phyloP scores from a whole-genome alignment of 176 grass and related monocot genomes.

The Oryza coarctata region DNA sequence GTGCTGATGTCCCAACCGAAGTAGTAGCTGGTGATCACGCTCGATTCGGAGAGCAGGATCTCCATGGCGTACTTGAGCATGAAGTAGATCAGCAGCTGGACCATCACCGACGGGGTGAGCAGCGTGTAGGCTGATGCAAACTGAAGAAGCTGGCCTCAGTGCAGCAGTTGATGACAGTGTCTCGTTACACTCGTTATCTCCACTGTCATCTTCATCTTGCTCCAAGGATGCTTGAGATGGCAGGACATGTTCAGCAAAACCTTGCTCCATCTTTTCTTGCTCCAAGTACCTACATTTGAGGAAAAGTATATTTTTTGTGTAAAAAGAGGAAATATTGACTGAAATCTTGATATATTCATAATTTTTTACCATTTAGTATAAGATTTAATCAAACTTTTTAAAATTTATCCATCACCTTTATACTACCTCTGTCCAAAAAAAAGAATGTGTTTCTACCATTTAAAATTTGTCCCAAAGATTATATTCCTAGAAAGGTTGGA shows the following conservation, averaged over 20 bases:
- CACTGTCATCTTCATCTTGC: neutral
- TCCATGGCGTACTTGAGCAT: slow-evolving; percentile 66
- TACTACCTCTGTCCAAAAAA: too few species aligned
- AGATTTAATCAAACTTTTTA: too few species aligned
- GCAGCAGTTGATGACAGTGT: neutral
- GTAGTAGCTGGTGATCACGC: slow-evolving; percentile 46
- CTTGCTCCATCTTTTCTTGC: slow-evolving; percentile 9
- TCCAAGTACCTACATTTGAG: neutral
- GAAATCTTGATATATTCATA: neutral
- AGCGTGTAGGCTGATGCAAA: slow-evolving; percentile 44
- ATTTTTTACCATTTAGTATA: too few species aligned
- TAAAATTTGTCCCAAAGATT: too few species aligned
- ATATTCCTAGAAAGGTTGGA: too few species aligned
- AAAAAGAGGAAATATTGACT: neutral
- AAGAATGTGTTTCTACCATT: too few species aligned
- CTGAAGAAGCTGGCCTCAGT: slow-evolving; percentile 36
- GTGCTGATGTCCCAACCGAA: slow-evolving; percentile 47
- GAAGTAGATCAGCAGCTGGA: slow-evolving; percentile 59
- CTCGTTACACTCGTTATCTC: neutral
- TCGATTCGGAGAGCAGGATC: slow-evolving; percentile 53
- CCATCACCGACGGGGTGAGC: slow-evolving; percentile 62
- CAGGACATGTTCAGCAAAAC: slow-evolving; percentile 20
- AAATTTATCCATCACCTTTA: too few species aligned
- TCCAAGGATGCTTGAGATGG: neutral
- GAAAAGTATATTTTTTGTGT: neutral